phyloP scores from a whole-genome alignment of 1,139 yeast species.

The Yamadazyma conglobata region DNA sequence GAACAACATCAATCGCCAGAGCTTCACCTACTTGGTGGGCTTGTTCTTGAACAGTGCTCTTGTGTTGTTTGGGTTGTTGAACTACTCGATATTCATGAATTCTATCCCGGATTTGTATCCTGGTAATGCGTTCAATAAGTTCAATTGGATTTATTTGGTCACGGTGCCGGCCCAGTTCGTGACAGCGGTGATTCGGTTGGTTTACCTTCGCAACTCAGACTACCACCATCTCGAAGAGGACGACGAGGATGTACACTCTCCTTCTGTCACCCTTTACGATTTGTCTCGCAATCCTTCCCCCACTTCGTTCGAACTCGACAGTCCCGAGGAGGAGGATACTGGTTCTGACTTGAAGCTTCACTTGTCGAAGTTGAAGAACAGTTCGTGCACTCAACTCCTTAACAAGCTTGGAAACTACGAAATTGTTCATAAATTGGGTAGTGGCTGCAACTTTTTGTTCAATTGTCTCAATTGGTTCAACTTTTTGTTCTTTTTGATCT shows the following conservation, averaged over 20 bases:
- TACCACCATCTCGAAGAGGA: conserved; percentile 23
- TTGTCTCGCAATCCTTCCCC: conserved; percentile 17
- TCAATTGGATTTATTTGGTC: conserved; percentile 59
- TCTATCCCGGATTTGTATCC: conserved; percentile 71
- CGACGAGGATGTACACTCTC: conserved; percentile 30
- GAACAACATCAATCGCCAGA: conserved; percentile 52
- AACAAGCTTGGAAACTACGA: conserved; percentile 4
- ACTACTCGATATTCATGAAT: conserved; percentile 56
- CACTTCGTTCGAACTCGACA: conserved; percentile 12
- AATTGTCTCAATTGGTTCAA: conserved; percentile 61
- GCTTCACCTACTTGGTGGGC: conserved; percentile 50
- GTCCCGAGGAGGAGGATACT: conserved; percentile 3
- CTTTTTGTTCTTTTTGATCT: conserved; percentile 56
- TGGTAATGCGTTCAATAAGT: conserved; percentile 63
- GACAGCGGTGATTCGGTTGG: conserved; percentile 36
- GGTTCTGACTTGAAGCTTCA: conserved; percentile 11
- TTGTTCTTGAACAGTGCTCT: conserved; percentile 50
- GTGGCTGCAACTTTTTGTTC: conserved; percentile 24
- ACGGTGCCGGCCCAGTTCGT: conserved; percentile 51
- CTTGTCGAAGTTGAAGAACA: conserved; percentile 7
- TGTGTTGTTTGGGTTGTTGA: conserved; percentile 50
- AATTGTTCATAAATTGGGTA: conserved; percentile 8
- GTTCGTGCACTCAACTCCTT: conserved; percentile 4
- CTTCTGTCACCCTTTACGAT: conserved; percentile 40
- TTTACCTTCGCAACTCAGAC: conserved; percentile 4